Evolutionary conservation across 805 yeast species (phyloP).

Genomic region (Yamadazyma scolyti): DNA sequence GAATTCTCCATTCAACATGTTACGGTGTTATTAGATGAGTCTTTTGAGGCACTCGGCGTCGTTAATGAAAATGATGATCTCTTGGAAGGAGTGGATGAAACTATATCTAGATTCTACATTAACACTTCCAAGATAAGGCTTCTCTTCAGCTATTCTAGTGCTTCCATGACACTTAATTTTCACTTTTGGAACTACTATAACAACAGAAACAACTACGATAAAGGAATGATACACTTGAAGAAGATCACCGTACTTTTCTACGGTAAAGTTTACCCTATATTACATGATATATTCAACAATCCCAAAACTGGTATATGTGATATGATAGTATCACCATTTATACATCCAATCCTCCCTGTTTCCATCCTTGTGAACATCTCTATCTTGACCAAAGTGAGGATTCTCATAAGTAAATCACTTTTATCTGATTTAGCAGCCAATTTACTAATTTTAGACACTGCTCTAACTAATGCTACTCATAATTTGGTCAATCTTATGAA

Average conservation of each 20-base stretch:
- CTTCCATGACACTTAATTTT: conserved; percentile 15
- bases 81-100: too few relatives aligned
- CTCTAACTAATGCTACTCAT: conserved; percentile 16
- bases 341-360: conserved; percentile 36
- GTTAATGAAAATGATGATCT: too few relatives aligned
- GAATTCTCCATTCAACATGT: conserved; percentile 11
- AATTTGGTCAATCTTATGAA: conserved; percentile 5
- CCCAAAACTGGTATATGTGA: conserved; percentile 30
- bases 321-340: conserved; percentile 27
- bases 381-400: conserved; percentile 15
- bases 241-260: conserved; percentile 23
- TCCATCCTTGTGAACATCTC: conserved; percentile 23
- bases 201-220: conserved; percentile 17
- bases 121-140: conserved; percentile 6
- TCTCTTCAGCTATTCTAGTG: conserved; percentile 4
- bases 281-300: conserved; percentile 5
- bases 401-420: conserved; percentile 9
- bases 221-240: conserved; percentile 31
- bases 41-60: too few relatives aligned
- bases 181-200: conserved; percentile 41
- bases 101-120: conserved; percentile 4
- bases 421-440: conserved; percentile 1
- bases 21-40: conserved; percentile 6
- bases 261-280: conserved; percentile 13
- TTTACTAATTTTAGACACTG: conserved; percentile 2